Percentiles rank a stretch among this genome's conserved stretches.
Conservation (phyloP, 2,329 filamentous ascomycete genomes). For the Aspergillus novofumigatus region DNA sequence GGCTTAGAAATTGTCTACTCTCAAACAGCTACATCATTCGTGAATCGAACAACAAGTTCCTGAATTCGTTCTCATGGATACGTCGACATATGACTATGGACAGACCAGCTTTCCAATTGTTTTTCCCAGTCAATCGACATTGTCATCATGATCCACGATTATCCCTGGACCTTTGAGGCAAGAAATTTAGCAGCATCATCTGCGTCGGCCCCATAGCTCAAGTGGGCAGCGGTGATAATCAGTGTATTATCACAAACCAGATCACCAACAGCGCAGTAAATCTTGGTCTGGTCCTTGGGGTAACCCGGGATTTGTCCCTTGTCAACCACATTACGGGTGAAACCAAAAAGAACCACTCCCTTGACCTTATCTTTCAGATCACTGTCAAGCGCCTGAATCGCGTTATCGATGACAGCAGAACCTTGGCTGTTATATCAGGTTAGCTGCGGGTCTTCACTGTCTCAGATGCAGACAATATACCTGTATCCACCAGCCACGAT, state of each 20-base stretch:
- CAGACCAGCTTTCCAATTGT: background rate
- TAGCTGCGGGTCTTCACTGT: conserved; percentile 5
- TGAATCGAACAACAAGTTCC: background rate
- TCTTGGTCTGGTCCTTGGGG: conserved; percentile 15
- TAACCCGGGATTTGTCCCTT: conserved; percentile 28
- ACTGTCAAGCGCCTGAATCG: conserved; percentile 33
- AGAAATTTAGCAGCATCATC: conserved; percentile 17
- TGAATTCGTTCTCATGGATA: background rate
- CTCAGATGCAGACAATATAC: conserved; percentile 19
- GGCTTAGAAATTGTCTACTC: background rate
- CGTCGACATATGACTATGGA: background rate
- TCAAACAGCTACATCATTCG: background rate
- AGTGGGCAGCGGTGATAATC: conserved; percentile 20
- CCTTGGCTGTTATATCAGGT: conserved; percentile 31
- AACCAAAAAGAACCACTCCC: conserved; percentile 43
- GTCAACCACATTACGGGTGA: conserved; percentile 38
- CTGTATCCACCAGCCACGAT: conserved; percentile 44
- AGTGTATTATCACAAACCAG: conserved; percentile 21
- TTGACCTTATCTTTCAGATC: conserved; percentile 27
- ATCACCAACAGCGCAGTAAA: conserved; percentile 24
- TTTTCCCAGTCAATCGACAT: background rate
- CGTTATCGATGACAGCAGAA: conserved; percentile 42
- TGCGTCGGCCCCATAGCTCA: conserved; percentile 20
- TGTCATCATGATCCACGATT: background rate
- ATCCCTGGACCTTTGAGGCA: conserved; percentile 5